These are phyloP conservation scores for Hymenoscyphus salicellus DNA, from an alignment of 2,329 filamentous ascomycete genomes.

Conservation along the genomic window DNA sequence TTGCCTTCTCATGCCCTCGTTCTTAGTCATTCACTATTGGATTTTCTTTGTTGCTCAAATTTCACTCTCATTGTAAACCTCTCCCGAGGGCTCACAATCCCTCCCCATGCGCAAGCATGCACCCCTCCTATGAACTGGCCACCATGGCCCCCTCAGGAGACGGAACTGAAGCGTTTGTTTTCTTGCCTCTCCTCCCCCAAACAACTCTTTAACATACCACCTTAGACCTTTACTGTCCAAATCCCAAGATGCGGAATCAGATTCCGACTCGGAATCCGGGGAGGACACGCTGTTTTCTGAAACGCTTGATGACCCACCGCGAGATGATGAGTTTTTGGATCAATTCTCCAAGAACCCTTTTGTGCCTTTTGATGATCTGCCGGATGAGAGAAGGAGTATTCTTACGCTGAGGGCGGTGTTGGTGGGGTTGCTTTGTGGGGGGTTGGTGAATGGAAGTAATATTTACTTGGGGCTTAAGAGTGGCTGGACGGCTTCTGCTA, in stretches of 20 bases:
- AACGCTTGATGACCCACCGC: background rate
- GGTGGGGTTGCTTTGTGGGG: slow-evolving; percentile 54
- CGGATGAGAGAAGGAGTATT: slow-evolving; percentile 45
- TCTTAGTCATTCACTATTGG: background rate
- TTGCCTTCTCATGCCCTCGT: background rate
- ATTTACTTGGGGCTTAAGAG: slow-evolving; percentile 58
- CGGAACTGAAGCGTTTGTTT: background rate
- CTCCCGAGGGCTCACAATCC: background rate
- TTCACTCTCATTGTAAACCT: too few species aligned
- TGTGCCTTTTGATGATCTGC: slow-evolving; percentile 37
- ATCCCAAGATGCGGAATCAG: background rate
- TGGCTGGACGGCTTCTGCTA: slow-evolving; percentile 48
- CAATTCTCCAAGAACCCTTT: slow-evolving; percentile 4
- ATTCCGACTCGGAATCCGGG: background rate
- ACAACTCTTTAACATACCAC: background rate
- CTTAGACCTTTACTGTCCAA: background rate
- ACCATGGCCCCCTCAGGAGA: background rate
- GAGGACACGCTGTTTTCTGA: slow-evolving; percentile 4
- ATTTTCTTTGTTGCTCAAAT: too few species aligned
- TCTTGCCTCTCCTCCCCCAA: background rate
- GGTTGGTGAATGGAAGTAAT: slow-evolving; percentile 60
- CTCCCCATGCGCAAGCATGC: background rate
- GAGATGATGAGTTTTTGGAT: background rate
- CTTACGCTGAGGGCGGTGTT: slow-evolving; percentile 55
- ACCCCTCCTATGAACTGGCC: background rate